A percentile compares a stretch with the other conserved stretches of the same genome.
Evolutionary conservation across 345 rosid genomes (phyloP).

Genomic region (Linum trigynum): DNA sequence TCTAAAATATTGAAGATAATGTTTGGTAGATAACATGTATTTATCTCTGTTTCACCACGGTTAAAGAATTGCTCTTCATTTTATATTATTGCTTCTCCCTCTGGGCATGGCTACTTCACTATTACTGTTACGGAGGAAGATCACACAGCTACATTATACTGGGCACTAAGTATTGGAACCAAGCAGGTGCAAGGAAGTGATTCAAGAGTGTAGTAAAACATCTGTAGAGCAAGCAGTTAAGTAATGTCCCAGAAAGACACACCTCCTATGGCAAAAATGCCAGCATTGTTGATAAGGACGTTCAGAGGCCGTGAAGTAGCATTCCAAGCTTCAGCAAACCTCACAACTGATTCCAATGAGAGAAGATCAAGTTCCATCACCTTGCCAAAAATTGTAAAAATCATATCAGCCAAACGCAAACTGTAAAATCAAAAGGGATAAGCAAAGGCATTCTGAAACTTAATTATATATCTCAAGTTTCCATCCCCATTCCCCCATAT

Average conservation of each 20-base stretch:
- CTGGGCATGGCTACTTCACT: no score
- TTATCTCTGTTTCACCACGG: neutral
- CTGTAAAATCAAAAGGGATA: neutral
- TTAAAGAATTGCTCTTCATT: neutral
- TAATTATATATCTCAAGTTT: neutral
- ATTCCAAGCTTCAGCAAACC: slow-evolving; percentile 66
- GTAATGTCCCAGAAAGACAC: slow-evolving; percentile 8
- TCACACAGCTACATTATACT: no score
- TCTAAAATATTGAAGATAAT: neutral
- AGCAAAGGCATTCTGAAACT: neutral
- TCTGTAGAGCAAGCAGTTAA: neutral
- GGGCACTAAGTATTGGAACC: neutral
- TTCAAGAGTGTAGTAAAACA: neutral
- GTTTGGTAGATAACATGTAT: neutral
- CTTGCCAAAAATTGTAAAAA: slow-evolving; percentile 21
- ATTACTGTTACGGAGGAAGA: no score
- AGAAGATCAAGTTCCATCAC: slow-evolving; percentile 96
- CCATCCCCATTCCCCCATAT: no score
- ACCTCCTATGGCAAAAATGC: slow-evolving; percentile 96
- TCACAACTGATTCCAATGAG: slow-evolving; percentile 69
- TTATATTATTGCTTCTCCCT: no score
- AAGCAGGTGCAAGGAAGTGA: neutral
- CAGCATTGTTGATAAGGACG: slow-evolving; percentile 86
- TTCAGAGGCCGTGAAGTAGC: slow-evolving; percentile 56
- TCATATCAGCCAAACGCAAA: slow-evolving; percentile 12